Percentiles rank a stretch among this genome's conserved stretches.
Evolutionary conservation across 1,284 basidiomycete species (phyloP).

Genomic region (Xerocomus amazonicus): DNA sequence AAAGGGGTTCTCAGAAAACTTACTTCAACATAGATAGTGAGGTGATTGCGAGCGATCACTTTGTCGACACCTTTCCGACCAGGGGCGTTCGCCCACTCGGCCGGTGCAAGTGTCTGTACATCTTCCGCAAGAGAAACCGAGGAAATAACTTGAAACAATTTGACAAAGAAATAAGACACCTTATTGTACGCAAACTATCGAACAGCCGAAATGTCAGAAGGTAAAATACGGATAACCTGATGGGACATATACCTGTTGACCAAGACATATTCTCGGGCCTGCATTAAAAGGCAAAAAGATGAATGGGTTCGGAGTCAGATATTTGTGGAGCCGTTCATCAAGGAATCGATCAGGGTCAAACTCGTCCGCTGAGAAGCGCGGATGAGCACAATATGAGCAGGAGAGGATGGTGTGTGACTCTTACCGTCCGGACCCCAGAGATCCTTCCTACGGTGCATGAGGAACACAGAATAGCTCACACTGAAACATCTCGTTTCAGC

Average conservation of each 20-base stretch:
- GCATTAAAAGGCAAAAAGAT: slow-evolving; percentile 40
- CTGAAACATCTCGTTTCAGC: slow-evolving; percentile 10
- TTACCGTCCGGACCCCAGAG: slow-evolving; percentile 39
- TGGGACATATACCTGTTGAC: slow-evolving; percentile 41
- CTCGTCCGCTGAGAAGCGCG: slow-evolving; percentile 28
- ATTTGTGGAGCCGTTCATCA: slow-evolving; percentile 30
- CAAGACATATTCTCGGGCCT: slow-evolving; percentile 47
- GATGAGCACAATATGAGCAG: not conserved
- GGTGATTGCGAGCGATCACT: slow-evolving; percentile 34
- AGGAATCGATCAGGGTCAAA: slow-evolving; percentile 42
- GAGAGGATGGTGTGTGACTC: not conserved
- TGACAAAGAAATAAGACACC: slow-evolving; percentile 38
- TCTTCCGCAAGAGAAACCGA: slow-evolving; percentile 31
- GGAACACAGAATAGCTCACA: slow-evolving; percentile 25
- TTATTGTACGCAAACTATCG: slow-evolving; percentile 41
- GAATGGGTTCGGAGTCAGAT: slow-evolving; percentile 35
- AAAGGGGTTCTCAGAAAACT: not conserved
- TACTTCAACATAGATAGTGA: slow-evolving; percentile 48
- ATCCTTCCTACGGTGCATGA: slow-evolving; percentile 36
- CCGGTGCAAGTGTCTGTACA: slow-evolving; percentile 29
- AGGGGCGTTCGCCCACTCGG: slow-evolving; percentile 23
- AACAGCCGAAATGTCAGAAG: too few relatives aligned
- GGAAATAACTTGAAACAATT: slow-evolving; percentile 38
- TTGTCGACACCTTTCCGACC: slow-evolving; percentile 30
- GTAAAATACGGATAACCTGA: not conserved